phyloP scores from a whole-genome alignment of 768 basidiomycete genomes.

The Naematelia aurantialba region DNA sequence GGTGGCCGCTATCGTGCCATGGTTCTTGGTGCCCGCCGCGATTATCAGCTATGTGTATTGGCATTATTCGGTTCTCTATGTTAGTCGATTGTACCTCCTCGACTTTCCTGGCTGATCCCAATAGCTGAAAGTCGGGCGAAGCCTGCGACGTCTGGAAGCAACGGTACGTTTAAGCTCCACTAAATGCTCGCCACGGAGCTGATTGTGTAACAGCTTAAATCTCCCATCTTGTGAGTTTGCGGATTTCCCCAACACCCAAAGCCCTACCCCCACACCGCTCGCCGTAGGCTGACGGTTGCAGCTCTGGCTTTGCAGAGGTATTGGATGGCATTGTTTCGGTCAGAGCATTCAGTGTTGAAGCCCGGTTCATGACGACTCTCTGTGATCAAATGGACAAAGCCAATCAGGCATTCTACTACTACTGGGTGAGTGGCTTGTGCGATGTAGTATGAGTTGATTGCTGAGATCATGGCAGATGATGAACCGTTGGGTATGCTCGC shows the following conservation, averaged over 20 bases:
- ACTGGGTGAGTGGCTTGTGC: constrained; percentile 55
- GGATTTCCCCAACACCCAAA: background rate
- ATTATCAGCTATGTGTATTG: constrained; percentile 73
- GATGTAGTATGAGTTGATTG: background rate
- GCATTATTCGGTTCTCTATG: constrained; percentile 57
- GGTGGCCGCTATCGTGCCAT: constrained; percentile 64
- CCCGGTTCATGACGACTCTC: constrained; percentile 68
- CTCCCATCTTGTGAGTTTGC: constrained; percentile 34
- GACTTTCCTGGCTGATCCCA: constrained; percentile 3
- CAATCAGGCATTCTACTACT: constrained; percentile 66
- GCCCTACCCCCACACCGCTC: too few species aligned
- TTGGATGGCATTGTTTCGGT: constrained; percentile 89
- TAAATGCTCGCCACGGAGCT: constrained; percentile 57
- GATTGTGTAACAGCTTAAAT: constrained; percentile 20
- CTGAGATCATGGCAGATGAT: constrained; percentile 24
- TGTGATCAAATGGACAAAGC: constrained; percentile 58
- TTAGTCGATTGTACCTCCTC: constrained; percentile 11
- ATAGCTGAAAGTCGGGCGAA: constrained; percentile 65
- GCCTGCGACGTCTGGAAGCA: constrained; percentile 84
- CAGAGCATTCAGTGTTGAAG: constrained; percentile 80
- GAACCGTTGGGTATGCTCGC: constrained; percentile 38
- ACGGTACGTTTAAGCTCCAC: constrained; percentile 59
- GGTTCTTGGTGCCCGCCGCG: constrained; percentile 72
- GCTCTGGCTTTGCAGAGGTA: constrained; percentile 52
- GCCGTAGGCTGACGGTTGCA: constrained; percentile 6